Conservation (phyloP, 371 early-diverging fungal genomes). For the Sporodiniella umbellata region DNA sequence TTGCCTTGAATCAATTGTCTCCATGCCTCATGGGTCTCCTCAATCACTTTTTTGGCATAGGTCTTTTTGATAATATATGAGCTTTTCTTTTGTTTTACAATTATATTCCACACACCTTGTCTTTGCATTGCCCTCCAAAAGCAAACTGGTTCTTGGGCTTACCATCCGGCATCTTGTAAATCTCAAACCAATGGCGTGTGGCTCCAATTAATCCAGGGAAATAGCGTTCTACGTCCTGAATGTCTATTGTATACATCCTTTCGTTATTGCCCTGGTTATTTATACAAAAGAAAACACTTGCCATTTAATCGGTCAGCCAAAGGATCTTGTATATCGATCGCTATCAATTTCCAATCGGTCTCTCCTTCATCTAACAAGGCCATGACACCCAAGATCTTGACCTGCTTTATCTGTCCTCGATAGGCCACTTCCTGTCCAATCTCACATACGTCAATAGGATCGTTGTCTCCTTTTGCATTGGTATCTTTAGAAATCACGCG, state of each 20-base stretch:
- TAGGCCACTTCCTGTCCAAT: slow-evolving; percentile 92
- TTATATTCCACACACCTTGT: slow-evolving; percentile 55
- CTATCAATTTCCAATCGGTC: slow-evolving; percentile 99
- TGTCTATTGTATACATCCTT: too few species aligned
- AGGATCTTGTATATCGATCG: slow-evolving; percentile 95
- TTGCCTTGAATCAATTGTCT: slow-evolving; percentile 43
- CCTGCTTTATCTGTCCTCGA: slow-evolving; percentile 97
- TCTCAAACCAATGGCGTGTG: slow-evolving; percentile 99
- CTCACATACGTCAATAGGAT: slow-evolving; percentile 98
- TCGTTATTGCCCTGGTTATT: too few species aligned
- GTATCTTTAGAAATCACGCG: slow-evolving; percentile 82
- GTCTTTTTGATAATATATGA: slow-evolving; percentile 14
- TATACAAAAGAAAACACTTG: too few species aligned
- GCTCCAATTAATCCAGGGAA: slow-evolving; percentile 96
- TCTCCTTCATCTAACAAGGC: slow-evolving; percentile 98
- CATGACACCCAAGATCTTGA: slow-evolving; percentile 98
- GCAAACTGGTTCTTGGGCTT: slow-evolving; percentile 99
- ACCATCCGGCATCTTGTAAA: slow-evolving; percentile 99
- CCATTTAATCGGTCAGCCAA: slow-evolving; percentile 89
- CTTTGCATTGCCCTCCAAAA: slow-evolving; percentile 88
- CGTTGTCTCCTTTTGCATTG: slow-evolving; percentile 94
- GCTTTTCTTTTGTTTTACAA: slow-evolving; percentile 1
- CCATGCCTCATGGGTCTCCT: slow-evolving; percentile 60
- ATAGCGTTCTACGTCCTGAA: slow-evolving; percentile 96
- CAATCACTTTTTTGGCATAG: slow-evolving; percentile 51